phyloP scores from a whole-genome alignment of 495 filamentous ascomycete species.

The Cairneyella variabilis region DNA sequence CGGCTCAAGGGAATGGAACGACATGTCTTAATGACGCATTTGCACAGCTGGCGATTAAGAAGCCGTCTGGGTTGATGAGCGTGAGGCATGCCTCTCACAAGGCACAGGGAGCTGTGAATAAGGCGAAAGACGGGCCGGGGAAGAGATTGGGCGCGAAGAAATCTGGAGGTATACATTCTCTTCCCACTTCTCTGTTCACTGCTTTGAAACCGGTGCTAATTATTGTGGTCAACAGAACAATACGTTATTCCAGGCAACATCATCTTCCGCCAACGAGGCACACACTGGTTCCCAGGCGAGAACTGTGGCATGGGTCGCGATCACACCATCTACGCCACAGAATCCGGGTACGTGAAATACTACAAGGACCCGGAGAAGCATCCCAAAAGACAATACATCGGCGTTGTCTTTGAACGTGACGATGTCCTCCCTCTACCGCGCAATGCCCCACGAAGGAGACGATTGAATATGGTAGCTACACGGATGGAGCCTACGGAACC shows the following conservation, averaged over 20 bases:
- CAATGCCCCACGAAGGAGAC: conserved; percentile 63
- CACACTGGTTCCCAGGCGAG: conserved; percentile 90
- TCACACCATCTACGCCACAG: conserved; percentile 88
- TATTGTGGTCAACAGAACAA: conserved; percentile 51
- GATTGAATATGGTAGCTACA: conserved; percentile 63
- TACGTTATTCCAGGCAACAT: conserved; percentile 94
- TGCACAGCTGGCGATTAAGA: conserved; percentile 35
- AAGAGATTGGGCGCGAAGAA: conserved; percentile 96
- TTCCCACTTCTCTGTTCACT: background rate
- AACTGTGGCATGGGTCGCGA: conserved; percentile 93
- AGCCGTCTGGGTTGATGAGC: conserved; percentile 39
- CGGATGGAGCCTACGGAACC: conserved; percentile 26
- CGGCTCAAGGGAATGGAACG: conserved; percentile 14
- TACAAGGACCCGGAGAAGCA: conserved; percentile 81
- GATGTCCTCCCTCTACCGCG: conserved; percentile 68
- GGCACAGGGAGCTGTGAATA: conserved; percentile 81
- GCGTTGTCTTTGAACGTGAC: conserved; percentile 76
- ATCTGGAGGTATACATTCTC: conserved; percentile 59
- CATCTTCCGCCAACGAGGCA: conserved; percentile 94
- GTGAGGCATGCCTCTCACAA: conserved; percentile 79
- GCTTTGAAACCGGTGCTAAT: conserved; percentile 18
- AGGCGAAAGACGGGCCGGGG: conserved; percentile 78
- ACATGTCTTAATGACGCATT: conserved; percentile 32
- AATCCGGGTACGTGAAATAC: conserved; percentile 89
- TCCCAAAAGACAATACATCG: conserved; percentile 85